Conservation (phyloP, 345 rosid species). For the Eucalyptus marginata region DNA sequence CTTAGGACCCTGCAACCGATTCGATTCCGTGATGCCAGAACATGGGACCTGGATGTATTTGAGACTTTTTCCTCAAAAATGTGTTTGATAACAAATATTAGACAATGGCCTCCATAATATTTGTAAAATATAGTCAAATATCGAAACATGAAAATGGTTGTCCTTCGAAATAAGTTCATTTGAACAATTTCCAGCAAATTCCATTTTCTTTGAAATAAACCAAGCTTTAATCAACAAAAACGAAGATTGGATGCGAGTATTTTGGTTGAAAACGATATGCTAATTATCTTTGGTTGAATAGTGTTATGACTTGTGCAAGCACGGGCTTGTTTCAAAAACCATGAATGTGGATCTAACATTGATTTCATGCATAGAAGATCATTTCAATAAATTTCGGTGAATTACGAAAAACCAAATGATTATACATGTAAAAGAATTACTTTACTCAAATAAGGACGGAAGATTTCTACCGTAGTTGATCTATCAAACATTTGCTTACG, state of each 20-base stretch:
- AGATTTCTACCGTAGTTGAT: not conserved
- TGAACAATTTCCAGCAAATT: not conserved
- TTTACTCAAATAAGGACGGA: not conserved
- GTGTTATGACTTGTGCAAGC: not conserved
- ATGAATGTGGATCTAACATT: not conserved
- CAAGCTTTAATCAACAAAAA: not conserved
- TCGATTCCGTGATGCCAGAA: not conserved
- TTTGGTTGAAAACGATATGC: not conserved
- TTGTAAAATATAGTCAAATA: not conserved
- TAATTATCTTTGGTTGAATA: not conserved
- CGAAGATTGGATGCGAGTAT: not conserved
- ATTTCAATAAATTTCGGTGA: not conserved
- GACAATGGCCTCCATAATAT: not conserved
- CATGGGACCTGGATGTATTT: not conserved
- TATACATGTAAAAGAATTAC: not conserved
- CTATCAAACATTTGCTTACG: not conserved
- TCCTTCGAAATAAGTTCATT: not conserved
- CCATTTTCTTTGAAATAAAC: not conserved
- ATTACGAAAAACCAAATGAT: not conserved
- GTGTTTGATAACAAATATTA: not conserved
- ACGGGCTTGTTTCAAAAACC: not conserved
- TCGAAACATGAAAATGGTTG: not conserved
- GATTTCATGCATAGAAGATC: not conserved
- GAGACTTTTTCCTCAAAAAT: not conserved
- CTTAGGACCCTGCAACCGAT: not conserved